Evolutionary conservation across 177 flowering plant genomes (phyloP), one percentile per base, ranked within the genome.

Genomic region (Telopea speciosissima): DNA sequence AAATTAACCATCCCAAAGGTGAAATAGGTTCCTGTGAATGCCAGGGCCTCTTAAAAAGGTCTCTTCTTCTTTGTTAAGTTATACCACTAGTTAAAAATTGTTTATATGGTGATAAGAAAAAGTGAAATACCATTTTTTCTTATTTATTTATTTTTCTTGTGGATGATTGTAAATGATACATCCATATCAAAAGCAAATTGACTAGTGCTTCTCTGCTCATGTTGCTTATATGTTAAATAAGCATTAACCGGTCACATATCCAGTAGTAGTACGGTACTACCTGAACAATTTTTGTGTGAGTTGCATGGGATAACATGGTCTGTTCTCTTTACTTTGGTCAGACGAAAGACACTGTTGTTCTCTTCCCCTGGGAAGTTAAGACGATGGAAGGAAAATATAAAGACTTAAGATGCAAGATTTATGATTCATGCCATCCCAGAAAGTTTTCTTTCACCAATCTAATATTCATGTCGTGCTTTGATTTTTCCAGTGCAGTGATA

Each of bases 401-500:
- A 49, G 54, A 13, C 19, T 49, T 19, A 12, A 12, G 19, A 17
- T 49, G 54, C 54, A 49, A 12, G 54, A 16, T 44, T 44, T 4
- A 28, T 49, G 54, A 49, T 49, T 49, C 54, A 49, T 49, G 17
- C 23, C 21, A 24, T 24, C 63, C 1, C n/a, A 10, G 24, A 58
- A 63, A 63, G 3, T 26, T 61, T 3, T 54, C 62, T 14, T 19
- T 71, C 65, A 21, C 26, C 45, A 54, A 63, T 45, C 71, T 69
- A 68, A 73, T 74, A 14, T 24, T 59, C 49, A 49, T 58, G 66
- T 33, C 62, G 62, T 72, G 69, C 49, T 79, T 13, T 56, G 58
- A 76, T 61, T 44, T 63, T 81, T 88, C 68, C 97, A 95, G 99
- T 89, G 92, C 85, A 95, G 99, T 77, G 97, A 95, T 78, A 95